Evolutionary conservation across 257 asterid genomes (phyloP), one percentile per base, ranked within the genome.

Genomic region (Fraxinus anomala): DNA sequence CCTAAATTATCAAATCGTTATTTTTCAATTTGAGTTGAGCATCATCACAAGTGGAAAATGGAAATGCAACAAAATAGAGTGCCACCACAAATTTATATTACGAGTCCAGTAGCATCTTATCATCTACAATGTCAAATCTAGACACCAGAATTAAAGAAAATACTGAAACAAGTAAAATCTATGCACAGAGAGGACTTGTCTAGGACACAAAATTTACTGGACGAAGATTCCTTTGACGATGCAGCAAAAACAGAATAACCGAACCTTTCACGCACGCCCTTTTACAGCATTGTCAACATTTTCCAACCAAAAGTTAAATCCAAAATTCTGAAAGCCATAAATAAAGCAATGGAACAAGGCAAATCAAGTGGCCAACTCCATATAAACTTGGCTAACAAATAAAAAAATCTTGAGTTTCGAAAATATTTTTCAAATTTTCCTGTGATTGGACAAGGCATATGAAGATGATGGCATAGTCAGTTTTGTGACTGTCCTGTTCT

Each of bases 381-480:
- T 28, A 1, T 1, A 28, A 28, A 28, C 31, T 28, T 28, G 31
- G 31, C 31, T 28, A 28, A 28, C 83, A 80, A 88, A 85, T 83
- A 47, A 88, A 90, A 86, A 82, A 85, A 89, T 87, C 76, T 67
- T 80, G 76, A 72, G 66, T 68, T 77, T 73, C 8, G 21, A 1
- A 81, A 28, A 49, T 54, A 77, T 33, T 34, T 82, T 54, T 88
- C 85, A 90, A 74, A 61, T 75, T 87, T 86, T 89, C 84, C 91
- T 81, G 77, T 77, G 85, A 80, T 77, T 84, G 26, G 87, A 77
- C 81, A 80, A 83, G 34, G 79, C 73, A 24, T 92, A 89, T 13
- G 97, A 89, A 69, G 92, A 86, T 9, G 96, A 86, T 5, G 79
- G 82, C 83, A 75, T 77, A 37, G 14, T 59, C 68, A 74, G 85